Base-by-base conservation (phyloP, 2,329 filamentous ascomycete species). In the Aureobasidium sp. region DNA sequence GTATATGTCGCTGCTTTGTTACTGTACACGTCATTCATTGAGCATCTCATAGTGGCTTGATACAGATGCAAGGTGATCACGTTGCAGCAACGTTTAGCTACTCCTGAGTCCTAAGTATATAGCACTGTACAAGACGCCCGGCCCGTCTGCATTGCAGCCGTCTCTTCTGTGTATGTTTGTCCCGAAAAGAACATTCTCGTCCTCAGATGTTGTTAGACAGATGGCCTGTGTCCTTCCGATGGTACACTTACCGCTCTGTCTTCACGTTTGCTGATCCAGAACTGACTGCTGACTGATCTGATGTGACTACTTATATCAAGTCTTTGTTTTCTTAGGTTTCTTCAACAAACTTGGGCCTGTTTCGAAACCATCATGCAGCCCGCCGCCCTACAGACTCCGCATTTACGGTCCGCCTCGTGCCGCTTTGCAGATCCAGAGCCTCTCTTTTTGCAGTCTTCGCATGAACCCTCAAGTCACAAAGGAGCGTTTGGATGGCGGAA, bases 361-460 rank as follows among this genome's bases (percentile, higher is more conserved):
- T 5, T 30, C 27, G 27, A 14, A 6, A 48, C 14, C 36, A 29
- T 16, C 37, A 10, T 54, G 53, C 41, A 57, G 29, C 30, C 36
- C 21, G 39, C 53, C 53, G 29, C n/a, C 16, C 7, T 36, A 21
- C n/a, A 14, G 16, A 45, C 39, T 45, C 53, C 53, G 53, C 53
- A 45, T 45, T 44, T 21, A 29, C 53, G 53, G 53, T 44, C 39
- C 53, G 53, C 53, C 8, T 10, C 25, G 10, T 45, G 53, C 53
- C 53, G 53, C 51, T 57, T 45, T 57, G 53, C 53, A 45, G 39
- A 57, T 57, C 53, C 32, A 41, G 39, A 45, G 53, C 39, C 29
- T 45, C 53, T 45, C n/a, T 14, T 5, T 5, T 29, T 47, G 44
- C 42, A 44, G 53, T 29, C 42, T 16, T 54, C 11, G 37, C 11